A percentile compares a stretch with the other conserved stretches of the same genome.
Evolutionary conservation across 345 rosid species (phyloP).

Genomic region (Microthlaspi erraticum): DNA sequence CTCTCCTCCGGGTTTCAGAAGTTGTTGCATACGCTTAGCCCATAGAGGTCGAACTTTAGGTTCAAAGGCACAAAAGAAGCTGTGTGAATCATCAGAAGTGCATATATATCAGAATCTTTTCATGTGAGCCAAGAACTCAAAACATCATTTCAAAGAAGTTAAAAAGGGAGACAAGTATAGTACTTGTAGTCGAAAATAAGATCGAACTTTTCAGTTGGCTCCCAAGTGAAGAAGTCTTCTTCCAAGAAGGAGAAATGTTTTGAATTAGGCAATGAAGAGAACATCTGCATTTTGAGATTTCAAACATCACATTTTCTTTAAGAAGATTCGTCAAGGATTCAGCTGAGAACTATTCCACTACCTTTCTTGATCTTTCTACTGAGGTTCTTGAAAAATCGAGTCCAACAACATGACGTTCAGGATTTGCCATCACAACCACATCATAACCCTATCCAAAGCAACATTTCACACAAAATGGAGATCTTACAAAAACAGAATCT

Average conservation of each 20-base stretch:
- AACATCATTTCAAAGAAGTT: background rate
- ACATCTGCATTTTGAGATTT: conserved; percentile 52
- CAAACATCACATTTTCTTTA: background rate
- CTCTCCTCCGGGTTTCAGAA: conserved; percentile 73
- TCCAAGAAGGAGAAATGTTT: conserved; percentile 55
- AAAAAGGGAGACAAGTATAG: conserved; percentile 41
- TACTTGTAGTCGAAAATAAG: conserved; percentile 75
- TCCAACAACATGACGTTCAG: conserved; percentile 45
- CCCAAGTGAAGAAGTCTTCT: conserved; percentile 82
- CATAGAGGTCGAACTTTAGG: conserved; percentile 64
- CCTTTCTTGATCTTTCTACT: conserved; percentile 38
- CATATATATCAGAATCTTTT: background rate
- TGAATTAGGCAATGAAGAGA: conserved; percentile 58
- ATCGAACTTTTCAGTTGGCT: conserved; percentile 61
- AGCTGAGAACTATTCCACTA: background rate
- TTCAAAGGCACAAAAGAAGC: conserved; percentile 63
- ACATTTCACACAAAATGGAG: background rate
- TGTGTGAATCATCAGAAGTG: conserved; percentile 13
- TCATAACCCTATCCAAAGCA: conserved; percentile 38
- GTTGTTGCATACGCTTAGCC: conserved; percentile 56
- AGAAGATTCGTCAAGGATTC: background rate
- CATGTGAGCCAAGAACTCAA: background rate
- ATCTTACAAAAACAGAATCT: conserved; percentile 3
- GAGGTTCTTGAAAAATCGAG: conserved; percentile 38
- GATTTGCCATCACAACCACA: conserved; percentile 42